Evolutionary conservation across 2,329 filamentous ascomycete genomes (phyloP).

Genomic region (Aquanectria penicillioides): DNA sequence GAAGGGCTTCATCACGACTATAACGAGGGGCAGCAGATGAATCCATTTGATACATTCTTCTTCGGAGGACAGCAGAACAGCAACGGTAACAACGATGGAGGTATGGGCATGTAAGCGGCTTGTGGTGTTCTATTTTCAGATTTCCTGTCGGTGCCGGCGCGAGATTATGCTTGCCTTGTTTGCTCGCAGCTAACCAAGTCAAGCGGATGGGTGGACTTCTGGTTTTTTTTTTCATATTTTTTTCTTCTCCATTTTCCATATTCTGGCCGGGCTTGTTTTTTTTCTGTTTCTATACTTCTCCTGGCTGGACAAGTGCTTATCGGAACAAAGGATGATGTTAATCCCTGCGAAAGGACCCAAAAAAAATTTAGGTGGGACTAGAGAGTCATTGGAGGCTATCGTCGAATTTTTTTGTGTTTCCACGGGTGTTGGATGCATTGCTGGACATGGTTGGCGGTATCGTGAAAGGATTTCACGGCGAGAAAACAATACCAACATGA

Average conservation of each 20-base stretch:
- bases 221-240: constrained; percentile 12
- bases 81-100: constrained; percentile 36
- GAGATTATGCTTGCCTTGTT: constrained; percentile 25
- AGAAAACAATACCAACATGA: constrained; percentile 24
- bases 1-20: constrained; percentile 71
- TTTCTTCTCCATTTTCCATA: background rate
- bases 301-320: background rate
- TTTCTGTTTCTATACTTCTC: background rate
- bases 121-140: constrained; percentile 9
- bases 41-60: constrained; percentile 79
- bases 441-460: constrained; percentile 8
- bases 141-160: constrained; percentile 29
- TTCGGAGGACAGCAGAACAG: constrained; percentile 65
- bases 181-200: constrained; percentile 24
- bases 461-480: constrained; percentile 5
- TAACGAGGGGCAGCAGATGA: constrained; percentile 67
- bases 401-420: constrained; percentile 19
- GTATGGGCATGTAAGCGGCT: constrained; percentile 40
- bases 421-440: constrained; percentile 10
- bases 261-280: constrained; percentile 1
- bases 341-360: background rate
- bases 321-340: background rate
- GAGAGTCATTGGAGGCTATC: constrained; percentile 13
- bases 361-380: constrained; percentile 11
- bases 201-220: constrained; percentile 28